Evolutionary conservation across 768 basidiomycete genomes (phyloP), one percentile per base, ranked within the genome.

Genomic region (Rhodotorula babjevae): DNA sequence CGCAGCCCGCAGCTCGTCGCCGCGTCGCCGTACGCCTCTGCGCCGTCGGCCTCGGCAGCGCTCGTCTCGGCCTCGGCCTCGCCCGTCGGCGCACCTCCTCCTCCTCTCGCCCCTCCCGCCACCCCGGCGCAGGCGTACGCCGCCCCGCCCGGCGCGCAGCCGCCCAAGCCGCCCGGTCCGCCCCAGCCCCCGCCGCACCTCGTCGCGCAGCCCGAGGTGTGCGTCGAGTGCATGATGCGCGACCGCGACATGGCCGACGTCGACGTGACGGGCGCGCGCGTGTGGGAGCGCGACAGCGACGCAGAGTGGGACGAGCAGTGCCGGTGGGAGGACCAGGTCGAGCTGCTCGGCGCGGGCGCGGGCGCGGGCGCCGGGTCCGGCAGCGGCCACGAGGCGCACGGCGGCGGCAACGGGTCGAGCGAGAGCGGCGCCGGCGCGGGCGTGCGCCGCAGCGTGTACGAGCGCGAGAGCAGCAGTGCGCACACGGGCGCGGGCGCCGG

Each of bases 191-290:
- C 74, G 5, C 74, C 74, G 21, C 74, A 76, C 55, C 63, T 73
- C 36, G 63, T 70, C 12, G 75, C 77, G 12, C 80, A 79, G 52
- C 77, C 79, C 63, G 95, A 98, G 80, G 83, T 97, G 44, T 99
- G 95, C 77, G 84, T 96, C 49, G 96, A 98, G 81, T 99, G 96
- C 79, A 90, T 96, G 69, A 98, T 98, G 94, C 88, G 96, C 46
- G 96, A 99, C 81, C 87, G 95, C 79, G 96, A 99, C 80, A 92
- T 99, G 90, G 92, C 89, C 16, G 94, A 96, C 80, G 92, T 99
- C 36, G 86, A 91, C 80, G 96, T 96, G 31, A 86, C 88, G 7
- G 87, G 88, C 42, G 87, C 88, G 18, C 92, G 93, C 2, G 86
- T 90, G 15, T 99, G 96, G 96, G 92, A 91, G 0, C 85, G 96